A percentile compares a stretch with the other conserved stretches of the same genome.
These are phyloP conservation scores for Hymenochaete sp. DNA, from an alignment of 1,284 basidiomycete genomes.

Conservation along the genomic window DNA sequence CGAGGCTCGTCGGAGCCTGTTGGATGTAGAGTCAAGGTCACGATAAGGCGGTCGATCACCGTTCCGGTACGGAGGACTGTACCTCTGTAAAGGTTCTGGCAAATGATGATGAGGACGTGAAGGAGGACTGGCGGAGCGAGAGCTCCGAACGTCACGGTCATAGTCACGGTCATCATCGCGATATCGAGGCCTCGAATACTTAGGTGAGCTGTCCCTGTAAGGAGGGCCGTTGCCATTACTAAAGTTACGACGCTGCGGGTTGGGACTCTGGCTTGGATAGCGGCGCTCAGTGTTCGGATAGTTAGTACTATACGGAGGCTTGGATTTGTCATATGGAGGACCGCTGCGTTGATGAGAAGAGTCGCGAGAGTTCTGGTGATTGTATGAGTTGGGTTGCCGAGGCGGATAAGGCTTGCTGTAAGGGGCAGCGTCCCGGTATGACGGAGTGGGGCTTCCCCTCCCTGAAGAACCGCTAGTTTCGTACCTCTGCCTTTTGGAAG, in stretches of 20 bases:
- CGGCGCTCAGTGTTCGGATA: no score
- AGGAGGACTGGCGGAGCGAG: conserved; percentile 7
- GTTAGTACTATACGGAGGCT: no score
- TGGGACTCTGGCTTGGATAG: no score
- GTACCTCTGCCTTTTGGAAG: conserved; percentile 8
- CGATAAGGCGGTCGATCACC: not conserved
- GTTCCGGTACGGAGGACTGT: no score
- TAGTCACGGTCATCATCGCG: not conserved
- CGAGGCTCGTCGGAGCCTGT: conserved; percentile 3
- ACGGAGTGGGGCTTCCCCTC: conserved; percentile 1
- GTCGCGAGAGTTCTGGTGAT: conserved; percentile 6
- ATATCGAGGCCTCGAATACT: not conserved
- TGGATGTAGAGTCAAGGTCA: not conserved
- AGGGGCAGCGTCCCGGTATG: conserved; percentile 4
- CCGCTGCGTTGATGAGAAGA: no score
- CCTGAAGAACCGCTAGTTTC: conserved; percentile 2
- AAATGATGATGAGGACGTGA: not conserved
- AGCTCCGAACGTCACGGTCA: conserved; percentile 7
- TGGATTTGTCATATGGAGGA: no score
- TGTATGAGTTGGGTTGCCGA: no score
- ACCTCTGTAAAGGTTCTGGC: conserved; percentile 1
- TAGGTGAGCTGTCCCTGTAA: no score
- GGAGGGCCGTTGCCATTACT: no score
- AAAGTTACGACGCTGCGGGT: no score
- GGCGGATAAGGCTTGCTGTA: no score